Conservation (phyloP, 257 asterid genomes). For the Prunella vulgaris region DNA sequence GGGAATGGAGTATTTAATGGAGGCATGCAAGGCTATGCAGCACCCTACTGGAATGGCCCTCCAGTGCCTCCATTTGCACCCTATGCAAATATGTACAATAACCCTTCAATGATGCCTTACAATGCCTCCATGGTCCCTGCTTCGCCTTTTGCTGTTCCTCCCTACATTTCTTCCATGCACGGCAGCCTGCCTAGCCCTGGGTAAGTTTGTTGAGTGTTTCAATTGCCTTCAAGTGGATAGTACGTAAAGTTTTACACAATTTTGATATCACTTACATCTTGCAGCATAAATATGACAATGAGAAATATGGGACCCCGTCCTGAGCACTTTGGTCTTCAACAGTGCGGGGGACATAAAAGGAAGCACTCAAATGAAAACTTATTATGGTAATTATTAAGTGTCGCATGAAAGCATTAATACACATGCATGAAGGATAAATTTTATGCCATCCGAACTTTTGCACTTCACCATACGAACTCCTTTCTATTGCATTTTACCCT, state of each 20-base stretch:
- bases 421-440: background rate
- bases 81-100: conserved; percentile 48
- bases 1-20: conserved; percentile 58
- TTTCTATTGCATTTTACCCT: background rate
- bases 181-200: conserved; percentile 37
- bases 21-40: conserved; percentile 53
- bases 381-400: conserved; percentile 46
- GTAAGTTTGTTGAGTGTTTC: conserved; percentile 34
- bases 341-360: conserved; percentile 42
- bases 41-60: conserved; percentile 65
- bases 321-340: conserved; percentile 39
- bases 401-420: background rate
- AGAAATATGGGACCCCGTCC: conserved; percentile 43
- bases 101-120: conserved; percentile 64
- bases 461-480: background rate
- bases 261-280: conserved; percentile 25
- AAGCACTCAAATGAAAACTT: conserved; percentile 38
- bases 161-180: conserved; percentile 37
- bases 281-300: conserved; percentile 50
- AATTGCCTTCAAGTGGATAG: conserved; percentile 9
- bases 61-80: conserved; percentile 43
- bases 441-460: background rate
- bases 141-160: conserved; percentile 43
- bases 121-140: conserved; percentile 48
- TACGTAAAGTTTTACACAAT: background rate